These are phyloP conservation scores for Bipolaris oryzae DNA, from an alignment of 2,329 filamentous ascomycete genomes.

Conservation along the genomic window DNA sequence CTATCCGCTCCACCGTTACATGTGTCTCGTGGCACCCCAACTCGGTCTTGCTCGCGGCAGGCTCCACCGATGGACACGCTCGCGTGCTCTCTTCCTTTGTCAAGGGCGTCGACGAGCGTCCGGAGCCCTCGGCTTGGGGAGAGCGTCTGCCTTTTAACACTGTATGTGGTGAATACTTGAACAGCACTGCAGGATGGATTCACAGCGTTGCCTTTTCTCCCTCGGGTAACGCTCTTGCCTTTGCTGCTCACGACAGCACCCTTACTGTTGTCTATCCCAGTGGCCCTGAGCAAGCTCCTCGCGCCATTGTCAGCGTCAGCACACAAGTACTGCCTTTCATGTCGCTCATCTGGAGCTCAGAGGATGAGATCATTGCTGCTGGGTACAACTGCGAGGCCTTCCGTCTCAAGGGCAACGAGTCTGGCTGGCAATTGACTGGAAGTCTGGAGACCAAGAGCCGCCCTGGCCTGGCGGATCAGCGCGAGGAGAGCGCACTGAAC, in stretches of 20 bases:
- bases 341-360: constrained; percentile 88
- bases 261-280: constrained; percentile 95
- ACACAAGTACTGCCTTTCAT: constrained; percentile 92
- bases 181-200: constrained; percentile 96
- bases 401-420: constrained; percentile 78
- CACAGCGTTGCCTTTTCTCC: constrained; percentile 94
- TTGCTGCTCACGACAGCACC: constrained; percentile 93
- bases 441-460: constrained; percentile 76
- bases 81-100: constrained; percentile 94
- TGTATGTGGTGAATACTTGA: constrained; percentile 93
- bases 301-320: constrained; percentile 85
- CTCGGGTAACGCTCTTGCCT: constrained; percentile 89
- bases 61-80: constrained; percentile 96
- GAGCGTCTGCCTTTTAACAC: constrained; percentile 97
- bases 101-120: constrained; percentile 88
- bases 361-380: constrained; percentile 92
- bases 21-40: constrained; percentile 97
- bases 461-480: constrained; percentile 63
- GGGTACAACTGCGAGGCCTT: constrained; percentile 90
- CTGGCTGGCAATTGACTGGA: constrained; percentile 83
- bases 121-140: constrained; percentile 88
- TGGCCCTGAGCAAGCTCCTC: constrained; percentile 86
- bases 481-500: constrained; percentile 92
- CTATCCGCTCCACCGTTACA: constrained; percentile 95
- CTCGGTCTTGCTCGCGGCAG: constrained; percentile 90